Evolutionary conservation across 2,329 filamentous ascomycete genomes (phyloP).

Genomic region (Sclerotinia minor): DNA sequence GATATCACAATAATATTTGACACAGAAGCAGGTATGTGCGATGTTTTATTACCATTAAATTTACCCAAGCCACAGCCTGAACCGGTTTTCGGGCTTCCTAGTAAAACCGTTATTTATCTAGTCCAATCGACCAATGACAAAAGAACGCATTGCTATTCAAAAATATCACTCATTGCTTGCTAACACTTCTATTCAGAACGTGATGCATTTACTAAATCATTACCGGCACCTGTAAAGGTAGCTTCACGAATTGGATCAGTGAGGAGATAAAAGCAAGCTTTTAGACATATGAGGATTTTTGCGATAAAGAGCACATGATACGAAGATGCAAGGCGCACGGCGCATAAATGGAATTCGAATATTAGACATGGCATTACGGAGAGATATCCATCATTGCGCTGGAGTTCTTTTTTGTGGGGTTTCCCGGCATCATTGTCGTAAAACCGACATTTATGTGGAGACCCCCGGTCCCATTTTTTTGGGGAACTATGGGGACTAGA

Average conservation of each 20-base stretch:
- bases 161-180: not conserved
- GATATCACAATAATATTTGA: constrained; percentile 88
- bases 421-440: not conserved
- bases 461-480: not conserved
- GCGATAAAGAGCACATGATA: not conserved
- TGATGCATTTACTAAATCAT: constrained; percentile 39
- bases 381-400: constrained; percentile 18
- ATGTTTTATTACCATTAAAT: not conserved
- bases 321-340: constrained; percentile 20
- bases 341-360: constrained; percentile 12
- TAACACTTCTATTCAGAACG: constrained; percentile 32
- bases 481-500: not conserved
- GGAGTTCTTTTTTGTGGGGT: constrained; percentile 3
- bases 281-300: constrained; percentile 13
- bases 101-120: not conserved
- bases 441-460: not conserved
- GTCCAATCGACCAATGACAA: constrained; percentile 20
- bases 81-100: not conserved
- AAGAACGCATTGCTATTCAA: not conserved
- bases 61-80: not conserved
- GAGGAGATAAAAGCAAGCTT: constrained; percentile 33
- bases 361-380: constrained; percentile 23
- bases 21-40: constrained; percentile 53
- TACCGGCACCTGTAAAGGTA: constrained; percentile 42
- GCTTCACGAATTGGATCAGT: constrained; percentile 42